A percentile compares a stretch with the other conserved stretches of the same genome.
phyloP scores from a whole-genome alignment of 1,139 yeast species.

The Debaryomycetaceae sp. region DNA sequence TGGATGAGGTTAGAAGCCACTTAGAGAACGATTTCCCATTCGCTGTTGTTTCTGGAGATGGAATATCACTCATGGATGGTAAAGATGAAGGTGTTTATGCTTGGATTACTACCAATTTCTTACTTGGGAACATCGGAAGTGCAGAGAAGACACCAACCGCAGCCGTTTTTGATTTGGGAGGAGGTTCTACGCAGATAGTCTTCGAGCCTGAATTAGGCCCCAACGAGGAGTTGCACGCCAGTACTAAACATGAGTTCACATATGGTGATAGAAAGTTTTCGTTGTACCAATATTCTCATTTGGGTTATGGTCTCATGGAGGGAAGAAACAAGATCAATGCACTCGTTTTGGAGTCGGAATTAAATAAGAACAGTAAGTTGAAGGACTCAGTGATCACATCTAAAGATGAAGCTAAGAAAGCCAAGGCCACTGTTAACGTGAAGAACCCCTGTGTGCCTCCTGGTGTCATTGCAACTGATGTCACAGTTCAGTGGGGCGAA shows the following conservation, averaged over 20 bases:
- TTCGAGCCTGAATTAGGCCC: conserved; percentile 78
- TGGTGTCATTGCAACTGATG: conserved; percentile 51
- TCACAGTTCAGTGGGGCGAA: conserved; percentile 50
- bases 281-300: conserved; percentile 92
- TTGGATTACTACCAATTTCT: conserved; percentile 94
- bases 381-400: conserved; percentile 26
- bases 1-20: conserved; percentile 71
- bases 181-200: conserved; percentile 97
- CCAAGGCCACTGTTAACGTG: conserved; percentile 40
- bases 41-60: conserved; percentile 81
- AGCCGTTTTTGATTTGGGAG: conserved; percentile 96
- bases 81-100: conserved; percentile 98
- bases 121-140: conserved; percentile 87
- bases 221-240: conserved; percentile 76
- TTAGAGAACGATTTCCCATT: conserved; percentile 81
- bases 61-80: conserved; percentile 91
- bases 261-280: conserved; percentile 80
- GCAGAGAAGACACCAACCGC: conserved; percentile 75
- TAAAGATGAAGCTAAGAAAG: conserved; percentile 37
- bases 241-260: conserved; percentile 74
- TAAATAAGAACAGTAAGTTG: conserved; percentile 30
- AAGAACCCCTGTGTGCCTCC: conserved; percentile 89
- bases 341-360: conserved; percentile 48
- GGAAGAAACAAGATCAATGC: conserved; percentile 82
- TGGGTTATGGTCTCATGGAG: conserved; percentile 93